Evolutionary conservation across 306 rosid species (phyloP).

Genomic region (Casuarina cunninghamiana): DNA sequence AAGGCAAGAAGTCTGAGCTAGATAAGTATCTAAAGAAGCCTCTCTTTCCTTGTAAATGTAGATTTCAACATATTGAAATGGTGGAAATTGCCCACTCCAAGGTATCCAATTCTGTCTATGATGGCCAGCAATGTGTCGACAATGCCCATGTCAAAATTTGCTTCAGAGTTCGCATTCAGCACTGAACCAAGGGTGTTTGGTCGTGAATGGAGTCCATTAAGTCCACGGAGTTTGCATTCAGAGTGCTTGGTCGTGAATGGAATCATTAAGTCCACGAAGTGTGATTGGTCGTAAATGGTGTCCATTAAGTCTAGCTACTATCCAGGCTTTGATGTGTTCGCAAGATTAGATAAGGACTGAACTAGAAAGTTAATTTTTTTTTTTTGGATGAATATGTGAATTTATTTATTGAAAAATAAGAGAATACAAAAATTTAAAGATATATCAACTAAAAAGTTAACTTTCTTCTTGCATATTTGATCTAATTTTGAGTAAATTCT

Average conservation of each 20-base stretch:
- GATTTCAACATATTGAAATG: constrained; percentile 82
- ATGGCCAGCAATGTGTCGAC: constrained; percentile 86
- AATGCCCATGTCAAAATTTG: constrained; percentile 12
- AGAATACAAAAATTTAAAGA: too few species aligned
- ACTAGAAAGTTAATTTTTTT: constrained; percentile 63
- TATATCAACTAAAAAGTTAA: constrained; percentile 28
- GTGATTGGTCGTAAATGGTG: too few species aligned
- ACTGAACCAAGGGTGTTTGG: constrained; percentile 57
- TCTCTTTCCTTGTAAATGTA: constrained; percentile 77
- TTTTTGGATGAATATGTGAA: too few species aligned
- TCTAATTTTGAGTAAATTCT: constrained; percentile 21
- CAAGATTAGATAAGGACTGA: constrained; percentile 95
- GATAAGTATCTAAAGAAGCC: constrained; percentile 70
- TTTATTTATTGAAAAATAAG: too few species aligned
- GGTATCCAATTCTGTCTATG: constrained; percentile 93
- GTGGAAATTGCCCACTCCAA: constrained; percentile 98
- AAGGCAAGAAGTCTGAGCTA: constrained; percentile 45
- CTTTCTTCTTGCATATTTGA: constrained; percentile 20
- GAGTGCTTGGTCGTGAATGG: too few species aligned
- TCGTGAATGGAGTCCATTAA: constrained; percentile 62
- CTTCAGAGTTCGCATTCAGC: constrained; percentile 58
- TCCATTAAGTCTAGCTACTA: constrained; percentile 61
- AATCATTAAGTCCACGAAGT: constrained; percentile 43
- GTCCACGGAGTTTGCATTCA: too few species aligned
- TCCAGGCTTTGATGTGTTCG: constrained; percentile 90